These are phyloP conservation scores for Linnemannia exigua DNA, from an alignment of 192 early-diverging fungal genomes.

Conservation along the genomic window DNA sequence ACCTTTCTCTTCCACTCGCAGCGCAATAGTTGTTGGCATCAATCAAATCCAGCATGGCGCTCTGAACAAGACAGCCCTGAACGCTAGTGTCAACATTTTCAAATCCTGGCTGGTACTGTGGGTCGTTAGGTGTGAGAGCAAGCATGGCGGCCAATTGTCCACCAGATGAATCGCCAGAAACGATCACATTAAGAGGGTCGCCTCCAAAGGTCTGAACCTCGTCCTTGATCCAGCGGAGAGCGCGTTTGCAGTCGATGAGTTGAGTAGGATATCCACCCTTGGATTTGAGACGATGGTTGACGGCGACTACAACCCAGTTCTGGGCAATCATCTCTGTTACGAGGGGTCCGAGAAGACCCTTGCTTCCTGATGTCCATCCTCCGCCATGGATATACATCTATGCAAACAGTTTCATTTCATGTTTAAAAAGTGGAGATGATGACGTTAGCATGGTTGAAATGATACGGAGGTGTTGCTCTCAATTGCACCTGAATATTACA, in stretches of 20 bases:
- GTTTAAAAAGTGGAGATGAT: background rate
- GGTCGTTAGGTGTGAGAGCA: conserved; percentile 66
- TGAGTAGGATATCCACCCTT: conserved; percentile 67
- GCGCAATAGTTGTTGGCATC: conserved; percentile 56
- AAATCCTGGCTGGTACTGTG: conserved; percentile 67
- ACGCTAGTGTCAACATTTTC: conserved; percentile 70
- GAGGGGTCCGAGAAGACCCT: conserved; percentile 61
- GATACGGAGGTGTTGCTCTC: background rate
- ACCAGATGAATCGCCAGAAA: conserved; percentile 65
- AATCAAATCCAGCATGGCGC: conserved; percentile 60
- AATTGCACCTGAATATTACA: background rate
- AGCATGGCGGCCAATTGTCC: conserved; percentile 70
- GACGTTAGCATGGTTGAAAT: background rate
- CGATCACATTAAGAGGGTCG: conserved; percentile 71
- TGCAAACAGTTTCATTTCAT: background rate
- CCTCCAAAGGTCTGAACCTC: conserved; percentile 73
- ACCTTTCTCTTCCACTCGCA: conserved; percentile 56
- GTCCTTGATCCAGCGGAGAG: conserved; percentile 76
- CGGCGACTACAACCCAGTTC: conserved; percentile 71
- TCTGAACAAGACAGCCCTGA: conserved; percentile 66
- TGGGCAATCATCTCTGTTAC: conserved; percentile 39
- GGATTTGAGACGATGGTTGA: conserved; percentile 69
- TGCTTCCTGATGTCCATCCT: conserved; percentile 69
- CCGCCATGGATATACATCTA: conserved; percentile 78
- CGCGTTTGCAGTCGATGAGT: conserved; percentile 76